Conservation (phyloP, 2,329 filamentous ascomycete genomes). For the Diplodia mutila region DNA sequence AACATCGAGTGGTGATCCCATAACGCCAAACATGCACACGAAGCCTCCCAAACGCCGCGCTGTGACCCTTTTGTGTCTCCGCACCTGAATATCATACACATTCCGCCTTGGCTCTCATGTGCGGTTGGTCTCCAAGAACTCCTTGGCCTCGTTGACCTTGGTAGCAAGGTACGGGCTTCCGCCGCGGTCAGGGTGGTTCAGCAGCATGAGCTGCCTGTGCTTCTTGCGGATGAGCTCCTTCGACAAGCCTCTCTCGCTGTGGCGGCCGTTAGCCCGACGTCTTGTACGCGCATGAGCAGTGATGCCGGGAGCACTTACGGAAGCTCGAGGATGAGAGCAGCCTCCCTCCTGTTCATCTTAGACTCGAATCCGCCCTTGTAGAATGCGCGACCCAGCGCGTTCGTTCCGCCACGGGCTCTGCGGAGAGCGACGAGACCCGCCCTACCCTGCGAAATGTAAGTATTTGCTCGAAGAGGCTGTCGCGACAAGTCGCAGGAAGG, state of each 20-base stretch:
- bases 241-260: slow-evolving; percentile 80
- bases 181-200: slow-evolving; percentile 97
- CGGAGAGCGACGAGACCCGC: slow-evolving; percentile 89
- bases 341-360: slow-evolving; percentile 91
- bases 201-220: slow-evolving; percentile 91
- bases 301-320: slow-evolving; percentile 64
- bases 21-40: slow-evolving; percentile 27
- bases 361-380: slow-evolving; percentile 99
- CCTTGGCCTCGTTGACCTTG: slow-evolving; percentile 98
- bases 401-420: slow-evolving; percentile 69
- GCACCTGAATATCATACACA: slow-evolving; percentile 14
- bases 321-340: slow-evolving; percentile 85
- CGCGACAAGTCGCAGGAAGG: not conserved
- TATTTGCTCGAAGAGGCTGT: slow-evolving; percentile 11
- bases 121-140: slow-evolving; percentile 78
- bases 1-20: slow-evolving; percentile 27
- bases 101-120: not conserved
- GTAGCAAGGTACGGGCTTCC: slow-evolving; percentile 95
- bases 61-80: slow-evolving; percentile 21
- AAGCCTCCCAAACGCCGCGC: slow-evolving; percentile 29
- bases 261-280: not conserved
- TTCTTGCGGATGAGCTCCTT: slow-evolving; percentile 96
- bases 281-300: not conserved
- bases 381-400: slow-evolving; percentile 84
- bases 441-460: slow-evolving; percentile 67